Evolutionary conservation across 2,329 filamentous ascomycete species (phyloP).

Genomic region (Colletotrichum sp.): DNA sequence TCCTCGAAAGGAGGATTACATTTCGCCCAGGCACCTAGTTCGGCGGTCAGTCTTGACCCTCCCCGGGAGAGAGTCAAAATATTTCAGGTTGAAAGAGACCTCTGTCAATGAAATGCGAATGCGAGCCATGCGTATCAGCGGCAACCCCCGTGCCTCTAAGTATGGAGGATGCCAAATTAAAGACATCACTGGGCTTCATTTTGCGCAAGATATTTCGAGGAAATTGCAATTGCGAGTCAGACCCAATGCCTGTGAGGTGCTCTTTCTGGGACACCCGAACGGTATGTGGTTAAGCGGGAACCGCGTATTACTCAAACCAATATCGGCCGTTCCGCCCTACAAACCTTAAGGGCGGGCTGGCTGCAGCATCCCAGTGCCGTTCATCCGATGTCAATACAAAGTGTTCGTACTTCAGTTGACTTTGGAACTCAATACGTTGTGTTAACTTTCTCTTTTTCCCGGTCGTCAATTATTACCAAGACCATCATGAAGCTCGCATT

Average conservation of each 20-base stretch:
- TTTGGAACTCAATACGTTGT: neutral
- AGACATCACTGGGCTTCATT: neutral
- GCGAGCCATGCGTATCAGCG: neutral
- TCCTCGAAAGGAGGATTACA: neutral
- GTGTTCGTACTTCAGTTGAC: neutral
- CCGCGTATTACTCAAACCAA: neutral
- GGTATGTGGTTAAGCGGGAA: neutral
- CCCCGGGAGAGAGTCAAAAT: rapidly evolving
- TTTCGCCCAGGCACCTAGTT: rapidly evolving
- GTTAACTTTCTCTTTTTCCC: neutral
- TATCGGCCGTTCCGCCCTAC: neutral
- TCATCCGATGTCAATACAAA: neutral
- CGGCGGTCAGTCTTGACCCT: too few species aligned
- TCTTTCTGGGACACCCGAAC: neutral
- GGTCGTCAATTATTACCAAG: rapidly evolving
- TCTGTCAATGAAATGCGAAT: neutral
- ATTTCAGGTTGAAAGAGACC: rapidly evolving
- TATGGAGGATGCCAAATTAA: neutral
- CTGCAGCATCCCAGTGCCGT: neutral
- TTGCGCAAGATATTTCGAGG: neutral
- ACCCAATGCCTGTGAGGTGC: rapidly evolving
- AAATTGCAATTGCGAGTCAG: neutral
- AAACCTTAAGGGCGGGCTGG: neutral
- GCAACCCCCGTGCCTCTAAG: neutral
- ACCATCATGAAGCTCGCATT: neutral